Conservation (phyloP, 2,329 filamentous ascomycete species). For the Tolypocladium paradoxum region DNA sequence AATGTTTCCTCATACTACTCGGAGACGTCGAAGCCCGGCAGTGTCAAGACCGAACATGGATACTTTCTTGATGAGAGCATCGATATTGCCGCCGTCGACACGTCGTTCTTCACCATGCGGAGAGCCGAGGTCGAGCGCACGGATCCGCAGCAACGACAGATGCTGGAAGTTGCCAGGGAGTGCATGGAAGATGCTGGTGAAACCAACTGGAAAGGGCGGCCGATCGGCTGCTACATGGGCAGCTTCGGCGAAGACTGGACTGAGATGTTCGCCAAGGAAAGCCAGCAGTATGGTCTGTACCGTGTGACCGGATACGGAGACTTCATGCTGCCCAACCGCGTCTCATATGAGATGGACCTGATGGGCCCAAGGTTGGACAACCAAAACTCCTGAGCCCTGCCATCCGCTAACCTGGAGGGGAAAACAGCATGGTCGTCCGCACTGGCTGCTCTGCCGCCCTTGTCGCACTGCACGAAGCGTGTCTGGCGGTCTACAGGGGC, state of each 20-base stretch:
- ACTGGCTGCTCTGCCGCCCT: neutral
- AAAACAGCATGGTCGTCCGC: neutral
- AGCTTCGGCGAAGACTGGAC: neutral
- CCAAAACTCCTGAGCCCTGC: neutral
- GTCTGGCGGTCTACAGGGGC: neutral
- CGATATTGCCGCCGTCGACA: neutral
- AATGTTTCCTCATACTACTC: neutral
- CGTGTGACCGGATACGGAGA: neutral
- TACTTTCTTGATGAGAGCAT: neutral
- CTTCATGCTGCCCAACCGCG: neutral
- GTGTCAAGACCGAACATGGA: neutral
- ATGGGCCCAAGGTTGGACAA: neutral
- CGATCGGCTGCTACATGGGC: neutral
- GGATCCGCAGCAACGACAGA: neutral
- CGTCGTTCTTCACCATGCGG: neutral
- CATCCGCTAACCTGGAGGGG: neutral
- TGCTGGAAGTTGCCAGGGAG: neutral
- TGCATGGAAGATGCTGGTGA: neutral
- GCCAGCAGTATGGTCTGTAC: neutral
- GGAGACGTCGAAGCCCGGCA: neutral
- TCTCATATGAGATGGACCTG: neutral
- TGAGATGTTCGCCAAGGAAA: neutral
- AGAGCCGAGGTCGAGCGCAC: neutral
- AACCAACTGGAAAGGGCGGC: neutral
- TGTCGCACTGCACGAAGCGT: neutral